A percentile compares a stretch with the other conserved stretches of the same genome.
phyloP scores from a whole-genome alignment of 1,284 basidiomycete species.

The Tilletia setariae region DNA sequence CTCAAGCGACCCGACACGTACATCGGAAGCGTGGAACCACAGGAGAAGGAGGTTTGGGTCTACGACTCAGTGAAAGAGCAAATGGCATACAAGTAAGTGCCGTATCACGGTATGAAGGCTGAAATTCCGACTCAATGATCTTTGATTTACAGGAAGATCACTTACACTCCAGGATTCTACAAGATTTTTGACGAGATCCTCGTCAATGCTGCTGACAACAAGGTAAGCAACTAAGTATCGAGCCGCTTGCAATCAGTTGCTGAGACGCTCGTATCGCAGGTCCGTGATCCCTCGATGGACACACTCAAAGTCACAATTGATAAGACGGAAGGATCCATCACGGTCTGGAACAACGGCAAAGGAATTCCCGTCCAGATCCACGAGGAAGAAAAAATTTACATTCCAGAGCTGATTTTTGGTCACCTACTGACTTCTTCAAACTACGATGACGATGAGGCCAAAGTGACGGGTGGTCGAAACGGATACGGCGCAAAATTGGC shows the following conservation, averaged over 20 bases:
- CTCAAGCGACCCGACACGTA: constrained; percentile 96
- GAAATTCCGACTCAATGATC: not conserved
- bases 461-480: constrained; percentile 95
- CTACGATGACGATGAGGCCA: constrained; percentile 98
- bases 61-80: constrained; percentile 44
- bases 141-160: constrained; percentile 64
- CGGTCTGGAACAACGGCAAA: constrained; percentile 90
- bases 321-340: constrained; percentile 77
- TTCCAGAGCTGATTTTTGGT: constrained; percentile 97
- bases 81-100: constrained; percentile 39
- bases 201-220: constrained; percentile 98
- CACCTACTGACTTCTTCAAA: constrained; percentile 93
- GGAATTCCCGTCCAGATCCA: constrained; percentile 97
- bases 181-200: constrained; percentile 99
- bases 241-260: not conserved
- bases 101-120: not conserved
- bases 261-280: constrained; percentile 20
- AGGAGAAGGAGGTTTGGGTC: constrained; percentile 52
- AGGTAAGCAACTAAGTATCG: constrained; percentile 59
- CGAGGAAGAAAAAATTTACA: constrained; percentile 86
- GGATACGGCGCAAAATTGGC: constrained; percentile 95
- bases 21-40: constrained; percentile 63
- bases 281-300: constrained; percentile 51
- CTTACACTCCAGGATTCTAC: constrained; percentile 96
- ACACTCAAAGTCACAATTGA: constrained; percentile 65